Evolutionary conservation across 148 eudicot genomes (phyloP), one percentile per base, ranked within the genome.

Genomic region (Fallopia convolvulus): DNA sequence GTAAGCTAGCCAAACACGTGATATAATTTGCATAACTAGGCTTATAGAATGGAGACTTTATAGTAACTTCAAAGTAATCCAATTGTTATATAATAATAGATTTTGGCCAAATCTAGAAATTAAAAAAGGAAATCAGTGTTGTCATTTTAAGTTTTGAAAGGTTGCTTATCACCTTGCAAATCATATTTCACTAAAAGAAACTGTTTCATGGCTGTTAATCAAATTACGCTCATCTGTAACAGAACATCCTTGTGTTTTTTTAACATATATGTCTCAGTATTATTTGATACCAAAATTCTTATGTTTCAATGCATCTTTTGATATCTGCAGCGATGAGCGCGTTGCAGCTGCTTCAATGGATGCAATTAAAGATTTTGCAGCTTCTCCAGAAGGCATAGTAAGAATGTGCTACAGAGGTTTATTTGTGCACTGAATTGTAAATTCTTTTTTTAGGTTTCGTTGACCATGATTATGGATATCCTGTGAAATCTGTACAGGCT

Each of bases 271-370:
- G 30, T 26, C 70, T 61, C 40, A 3, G 36, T 26, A 26, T 11
- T 23, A 61, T 26, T 26, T 61, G 70, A 26, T 23, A 33, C 70
- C 39, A 61, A 61, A 61, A 26, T 26, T 61, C 61, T 74, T 49
- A 74, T 10, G 6, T 5, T 49, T 32, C 53, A 10, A 8, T 47
- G 56, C 56, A 10, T 23, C 26, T 17, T 15, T 60, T 60, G 7
- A 18, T 72, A 77, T 80, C 33, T 83, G 72, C 77, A 95, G 99
- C 30, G 89, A 95, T 84, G 99, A 90, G 81, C 88, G 87, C 81
- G 93, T 90, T 70, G 92, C 93, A 55, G 41, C 92, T 78, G 92
- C 97, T 82, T 81, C 99, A 74, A 80, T 87, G 76, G 94, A 91
- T 81, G 97, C 97, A 70, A 88, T 92, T 36, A 88, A 76, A 81